Percentiles rank a stretch among this genome's conserved stretches.
Evolutionary conservation across 192 early-diverging fungal species (phyloP).

Genomic region (Chytriomyces confervae): DNA sequence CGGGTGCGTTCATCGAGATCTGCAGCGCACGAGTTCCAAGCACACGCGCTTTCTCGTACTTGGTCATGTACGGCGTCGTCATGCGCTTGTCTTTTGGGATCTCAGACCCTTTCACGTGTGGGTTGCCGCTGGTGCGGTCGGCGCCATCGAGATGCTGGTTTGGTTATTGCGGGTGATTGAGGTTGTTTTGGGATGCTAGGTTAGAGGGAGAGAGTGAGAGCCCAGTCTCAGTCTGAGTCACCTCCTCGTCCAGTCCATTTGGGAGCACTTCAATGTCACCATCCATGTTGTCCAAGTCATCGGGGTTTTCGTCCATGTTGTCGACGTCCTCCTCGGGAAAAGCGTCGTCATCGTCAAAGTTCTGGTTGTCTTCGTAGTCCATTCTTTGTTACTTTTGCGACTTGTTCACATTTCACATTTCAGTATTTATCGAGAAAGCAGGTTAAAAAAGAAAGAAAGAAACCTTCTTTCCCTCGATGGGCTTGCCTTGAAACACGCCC

Average conservation of each 20-base stretch:
- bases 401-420: too few species aligned
- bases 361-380: conserved; percentile 29
- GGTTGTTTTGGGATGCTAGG: background rate
- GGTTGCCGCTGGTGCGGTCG: conserved; percentile 10
- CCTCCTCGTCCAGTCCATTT: background rate
- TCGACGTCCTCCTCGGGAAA: conserved; percentile 26
- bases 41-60: conserved; percentile 82
- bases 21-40: conserved; percentile 87
- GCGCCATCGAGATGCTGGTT: conserved; percentile 12
- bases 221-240: background rate
- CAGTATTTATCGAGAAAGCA: too few species aligned
- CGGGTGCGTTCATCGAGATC: conserved; percentile 98
- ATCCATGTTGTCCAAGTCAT: conserved; percentile 14
- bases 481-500: too few species aligned
- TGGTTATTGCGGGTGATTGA: background rate
- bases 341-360: conserved; percentile 5
- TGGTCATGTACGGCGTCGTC: conserved; percentile 99
- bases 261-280: conserved; percentile 16
- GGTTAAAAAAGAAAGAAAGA: too few species aligned
- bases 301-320: conserved; percentile 24
- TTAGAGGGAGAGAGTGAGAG: background rate
- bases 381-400: background rate
- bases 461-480: too few species aligned
- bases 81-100: conserved; percentile 77
- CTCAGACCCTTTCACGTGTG: conserved; percentile 36